phyloP scores from a whole-genome alignment of 495 filamentous ascomycete genomes.

The Trichoderma parareesei region DNA sequence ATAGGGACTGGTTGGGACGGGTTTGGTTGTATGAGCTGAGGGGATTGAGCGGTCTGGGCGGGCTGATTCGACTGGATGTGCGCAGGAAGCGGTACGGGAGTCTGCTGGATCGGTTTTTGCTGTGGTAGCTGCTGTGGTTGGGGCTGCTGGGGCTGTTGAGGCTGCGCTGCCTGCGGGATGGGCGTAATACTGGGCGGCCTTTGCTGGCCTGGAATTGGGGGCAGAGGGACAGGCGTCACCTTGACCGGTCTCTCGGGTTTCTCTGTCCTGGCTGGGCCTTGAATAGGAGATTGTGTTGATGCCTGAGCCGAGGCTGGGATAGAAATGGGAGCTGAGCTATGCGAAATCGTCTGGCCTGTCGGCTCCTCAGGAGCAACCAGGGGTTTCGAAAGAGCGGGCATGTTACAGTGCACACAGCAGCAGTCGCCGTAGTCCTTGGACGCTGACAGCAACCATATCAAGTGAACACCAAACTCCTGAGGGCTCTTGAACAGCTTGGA shows the following conservation, averaged over 20 bases:
- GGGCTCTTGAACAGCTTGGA: conserved; percentile 13
- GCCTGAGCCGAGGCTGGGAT: background rate
- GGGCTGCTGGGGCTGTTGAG: conserved; percentile 6
- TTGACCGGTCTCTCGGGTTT: conserved; percentile 1
- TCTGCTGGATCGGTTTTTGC: background rate
- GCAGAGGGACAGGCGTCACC: background rate
- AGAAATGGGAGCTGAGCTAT: background rate
- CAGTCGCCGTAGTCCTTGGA: conserved; percentile 14
- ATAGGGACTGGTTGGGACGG: background rate
- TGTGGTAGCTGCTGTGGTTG: background rate
- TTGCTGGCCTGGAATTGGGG: background rate
- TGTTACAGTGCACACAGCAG: conserved; percentile 13
- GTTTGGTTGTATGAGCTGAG: background rate
- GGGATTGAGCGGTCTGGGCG: background rate
- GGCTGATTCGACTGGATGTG: background rate
- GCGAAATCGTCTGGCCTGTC: background rate
- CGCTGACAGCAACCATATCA: conserved; percentile 12
- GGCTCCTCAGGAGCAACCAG: background rate
- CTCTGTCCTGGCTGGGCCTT: background rate
- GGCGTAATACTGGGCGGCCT: conserved; percentile 15
- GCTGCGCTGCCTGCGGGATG: conserved; percentile 29
- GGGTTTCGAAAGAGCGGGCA: background rate
- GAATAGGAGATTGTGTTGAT: background rate
- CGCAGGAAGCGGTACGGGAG: background rate
- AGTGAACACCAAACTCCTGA: conserved; percentile 12